phyloP scores from a whole-genome alignment of 176 grass and related monocot genomes.

The Aegilops longissima region DNA sequence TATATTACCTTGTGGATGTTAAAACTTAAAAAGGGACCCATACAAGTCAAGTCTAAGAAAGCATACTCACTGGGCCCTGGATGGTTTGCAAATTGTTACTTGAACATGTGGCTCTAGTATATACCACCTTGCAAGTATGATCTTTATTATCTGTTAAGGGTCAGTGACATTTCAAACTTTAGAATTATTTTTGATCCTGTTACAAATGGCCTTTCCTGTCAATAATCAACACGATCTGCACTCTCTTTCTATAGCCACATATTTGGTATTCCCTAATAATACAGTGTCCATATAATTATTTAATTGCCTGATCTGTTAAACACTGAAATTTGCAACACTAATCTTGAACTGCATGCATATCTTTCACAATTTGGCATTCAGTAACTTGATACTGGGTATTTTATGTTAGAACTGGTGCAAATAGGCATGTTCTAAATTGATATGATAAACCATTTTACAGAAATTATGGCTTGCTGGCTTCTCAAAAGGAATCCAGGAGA shows the following conservation, averaged over 20 bases:
- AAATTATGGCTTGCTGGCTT: constrained; percentile 99
- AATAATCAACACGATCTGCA: constrained; percentile 5
- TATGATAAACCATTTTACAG: constrained; percentile 51
- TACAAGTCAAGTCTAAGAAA: not conserved
- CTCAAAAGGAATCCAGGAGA: constrained; percentile 98
- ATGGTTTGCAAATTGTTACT: not conserved
- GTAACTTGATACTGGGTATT: constrained; percentile 10
- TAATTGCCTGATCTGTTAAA: constrained; percentile 1
- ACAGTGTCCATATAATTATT: constrained; percentile 3
- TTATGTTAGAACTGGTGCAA: not conserved
- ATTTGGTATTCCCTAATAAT: not conserved
- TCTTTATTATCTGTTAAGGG: constrained; percentile 2
- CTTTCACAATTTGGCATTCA: constrained; percentile 4
- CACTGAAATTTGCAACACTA: not conserved
- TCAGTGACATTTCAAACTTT: not conserved
- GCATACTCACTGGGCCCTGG: not conserved
- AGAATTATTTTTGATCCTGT: not conserved
- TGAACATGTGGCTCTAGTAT: not conserved
- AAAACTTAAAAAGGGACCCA: not conserved
- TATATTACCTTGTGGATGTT: not conserved
- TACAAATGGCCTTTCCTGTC: constrained; percentile 1
- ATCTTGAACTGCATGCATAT: constrained; percentile 13
- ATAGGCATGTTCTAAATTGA: constrained; percentile 21
- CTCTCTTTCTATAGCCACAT: constrained; percentile 3
- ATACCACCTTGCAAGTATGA: not conserved